These are phyloP conservation scores for Triticum timopheevii DNA, from an alignment of 176 grass and related monocot species.

Conservation along the genomic window DNA sequence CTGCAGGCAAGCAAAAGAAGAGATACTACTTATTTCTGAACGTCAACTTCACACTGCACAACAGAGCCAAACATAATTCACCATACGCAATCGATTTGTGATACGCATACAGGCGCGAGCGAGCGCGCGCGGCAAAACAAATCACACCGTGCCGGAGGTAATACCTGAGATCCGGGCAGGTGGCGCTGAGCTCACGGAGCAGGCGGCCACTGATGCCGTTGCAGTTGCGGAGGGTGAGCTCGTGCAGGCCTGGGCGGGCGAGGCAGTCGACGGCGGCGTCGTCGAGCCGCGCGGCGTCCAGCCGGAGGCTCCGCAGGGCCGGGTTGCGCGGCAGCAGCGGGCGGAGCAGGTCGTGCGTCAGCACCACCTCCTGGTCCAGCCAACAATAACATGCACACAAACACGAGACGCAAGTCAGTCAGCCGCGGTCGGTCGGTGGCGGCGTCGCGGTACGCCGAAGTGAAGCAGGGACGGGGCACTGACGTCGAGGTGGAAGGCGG, in stretches of 20 bases:
- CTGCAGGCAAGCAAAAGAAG: constrained; percentile 34
- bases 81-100: not conserved
- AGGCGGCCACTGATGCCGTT: constrained; percentile 72
- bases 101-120: not conserved
- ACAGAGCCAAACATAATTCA: not conserved
- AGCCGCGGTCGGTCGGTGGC: not conserved
- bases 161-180: constrained; percentile 88
- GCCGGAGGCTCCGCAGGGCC: constrained; percentile 61
- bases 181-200: constrained; percentile 59
- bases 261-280: constrained; percentile 62
- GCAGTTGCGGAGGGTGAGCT: constrained; percentile 77
- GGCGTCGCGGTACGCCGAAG: not conserved
- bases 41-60: not conserved
- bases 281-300: constrained; percentile 78
- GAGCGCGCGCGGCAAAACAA: not conserved
- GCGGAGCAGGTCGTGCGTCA: constrained; percentile 54
- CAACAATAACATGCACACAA: constrained; percentile 10
- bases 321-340: constrained; percentile 65
- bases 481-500: constrained; percentile 76
- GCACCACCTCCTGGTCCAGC: constrained; percentile 60
- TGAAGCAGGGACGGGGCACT: constrained; percentile 2
- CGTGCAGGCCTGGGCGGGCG: constrained; percentile 63
- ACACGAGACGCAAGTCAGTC: constrained; percentile 18
- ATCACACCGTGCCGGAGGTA: not conserved
- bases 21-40: not conserved